Conservation (phyloP, 352 stramenopile genomes). For the Globisporangium middletonii region DNA sequence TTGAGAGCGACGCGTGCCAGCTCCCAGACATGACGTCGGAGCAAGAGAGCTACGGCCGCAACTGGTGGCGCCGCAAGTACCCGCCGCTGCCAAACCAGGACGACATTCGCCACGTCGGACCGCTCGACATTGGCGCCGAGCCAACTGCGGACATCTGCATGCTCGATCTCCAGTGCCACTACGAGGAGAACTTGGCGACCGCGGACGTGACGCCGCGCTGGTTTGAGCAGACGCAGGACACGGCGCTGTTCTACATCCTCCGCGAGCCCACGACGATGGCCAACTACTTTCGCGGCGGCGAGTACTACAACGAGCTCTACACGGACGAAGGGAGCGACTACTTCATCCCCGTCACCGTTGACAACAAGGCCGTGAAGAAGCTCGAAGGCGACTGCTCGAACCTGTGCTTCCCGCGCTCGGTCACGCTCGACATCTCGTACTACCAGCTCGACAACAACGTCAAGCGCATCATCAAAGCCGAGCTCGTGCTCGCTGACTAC, state of each 20-base stretch:
- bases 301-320: constrained; percentile 64
- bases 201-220: constrained; percentile 91
- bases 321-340: constrained; percentile 72
- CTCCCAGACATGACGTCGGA: constrained; percentile 83
- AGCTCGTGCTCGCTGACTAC: constrained; percentile 90
- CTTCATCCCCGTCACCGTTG: constrained; percentile 93
- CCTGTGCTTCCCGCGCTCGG: constrained; percentile 89
- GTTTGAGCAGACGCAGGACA: constrained; percentile 91
- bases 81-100: constrained; percentile 92
- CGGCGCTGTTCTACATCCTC: constrained; percentile 90
- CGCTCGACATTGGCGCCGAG: constrained; percentile 80
- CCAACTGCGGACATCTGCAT: constrained; percentile 92
- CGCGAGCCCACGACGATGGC: constrained; percentile 87
- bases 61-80: constrained; percentile 70
- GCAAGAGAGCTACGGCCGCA: constrained; percentile 47
- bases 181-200: constrained; percentile 89
- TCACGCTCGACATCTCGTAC: constrained; percentile 93
- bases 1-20: constrained; percentile 89
- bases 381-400: constrained; percentile 86
- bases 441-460: constrained; percentile 89
- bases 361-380: constrained; percentile 69
- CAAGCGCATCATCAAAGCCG: constrained; percentile 91
- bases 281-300: constrained; percentile 79
- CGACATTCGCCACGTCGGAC: constrained; percentile 88
- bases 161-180: constrained; percentile 85